Base-by-base conservation (phyloP, 2,329 filamentous ascomycete genomes). In the Phialophora chinensis region DNA sequence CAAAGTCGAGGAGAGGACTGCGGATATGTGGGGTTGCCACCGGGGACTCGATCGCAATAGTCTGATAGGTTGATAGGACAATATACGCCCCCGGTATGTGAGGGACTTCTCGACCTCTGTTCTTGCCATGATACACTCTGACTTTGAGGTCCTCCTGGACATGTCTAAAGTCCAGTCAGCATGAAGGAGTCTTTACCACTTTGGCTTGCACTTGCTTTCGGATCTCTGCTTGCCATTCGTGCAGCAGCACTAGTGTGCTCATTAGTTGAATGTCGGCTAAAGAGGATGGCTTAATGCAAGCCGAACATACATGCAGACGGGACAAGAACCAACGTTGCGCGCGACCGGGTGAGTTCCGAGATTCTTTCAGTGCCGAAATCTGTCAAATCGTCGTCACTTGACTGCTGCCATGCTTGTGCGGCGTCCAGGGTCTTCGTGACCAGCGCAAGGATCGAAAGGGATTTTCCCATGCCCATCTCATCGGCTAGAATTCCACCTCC, bases 401-500 rank as follows among this genome's bases (percentile, higher is more conserved):
- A 61, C 6, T 73, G 59, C 11, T 76, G 76, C 79, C 79, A 84
- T 8, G 71, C 25, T 11, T 71, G 72, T 1, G 78, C 82, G 2
- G 73, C 59, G 0, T 77, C 73, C 0, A 81, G 69, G 0, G 82
- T 83, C 17, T 77, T 77, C 3, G 82, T 72, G 23, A 86, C 78
- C 0, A 86, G 73, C 0, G 84, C 81, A 10, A 87, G 77, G 0
- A 84, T 81, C 1, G 83, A 83, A 6, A 87, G 76, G 0, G 85
- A 83, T 70, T 88, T 88, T 0, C 86, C 86, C 77, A 87, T 80
- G 0, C 86, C 86, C 85, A 87, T 88, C 65, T 87, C 85, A 71
- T 88, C 86, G 0, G 85, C 85, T 1, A 88, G 71, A n/a, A 88
- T 83, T 0, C 84, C 84, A 44, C 77, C 81, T 14, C 76, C 75